Conservation (phyloP, 139 green algal species). For the Auxenochlorella pyrenoidosa region DNA sequence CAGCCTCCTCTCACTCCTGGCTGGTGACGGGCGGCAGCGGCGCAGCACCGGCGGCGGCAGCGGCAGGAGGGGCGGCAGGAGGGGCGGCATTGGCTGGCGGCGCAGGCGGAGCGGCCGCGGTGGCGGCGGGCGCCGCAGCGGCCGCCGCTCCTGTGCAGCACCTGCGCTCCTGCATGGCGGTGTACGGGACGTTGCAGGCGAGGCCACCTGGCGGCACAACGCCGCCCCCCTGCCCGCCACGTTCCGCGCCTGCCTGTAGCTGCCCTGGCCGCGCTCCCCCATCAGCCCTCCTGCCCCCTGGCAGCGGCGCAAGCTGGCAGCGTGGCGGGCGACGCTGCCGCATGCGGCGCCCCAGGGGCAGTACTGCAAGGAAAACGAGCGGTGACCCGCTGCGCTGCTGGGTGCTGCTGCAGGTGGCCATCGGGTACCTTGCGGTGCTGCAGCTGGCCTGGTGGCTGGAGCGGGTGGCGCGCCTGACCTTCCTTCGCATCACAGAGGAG, state of each 20-base stretch:
- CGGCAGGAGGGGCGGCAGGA: neutral
- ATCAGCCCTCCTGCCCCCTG: too few relatives aligned
- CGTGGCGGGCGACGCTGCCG: too few relatives aligned
- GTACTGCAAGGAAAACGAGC: too few relatives aligned
- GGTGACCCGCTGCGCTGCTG: too few relatives aligned
- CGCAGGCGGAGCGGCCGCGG: neutral
- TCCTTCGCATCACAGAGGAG: neutral
- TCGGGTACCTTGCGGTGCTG: constrained; percentile 18
- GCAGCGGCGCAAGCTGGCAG: too few relatives aligned
- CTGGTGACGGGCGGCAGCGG: neutral
- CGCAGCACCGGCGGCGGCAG: neutral
- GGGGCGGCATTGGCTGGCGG: neutral
- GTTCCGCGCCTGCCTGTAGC: too few relatives aligned
- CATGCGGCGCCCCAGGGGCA: too few relatives aligned
- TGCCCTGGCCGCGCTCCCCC: too few relatives aligned
- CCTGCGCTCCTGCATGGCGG: constrained; percentile 10
- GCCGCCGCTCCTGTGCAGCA: neutral
- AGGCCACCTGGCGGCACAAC: too few relatives aligned
- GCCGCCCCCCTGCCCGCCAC: too few relatives aligned
- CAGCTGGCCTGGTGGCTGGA: constrained; percentile 35
- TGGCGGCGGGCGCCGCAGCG: neutral
- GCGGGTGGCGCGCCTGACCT: neutral
- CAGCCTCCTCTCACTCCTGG: neutral
- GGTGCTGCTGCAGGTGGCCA: neutral
- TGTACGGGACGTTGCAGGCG: neutral